Base-by-base conservation (phyloP, 208 protist genomes). In the Acanthamoeba healyi region DNA sequence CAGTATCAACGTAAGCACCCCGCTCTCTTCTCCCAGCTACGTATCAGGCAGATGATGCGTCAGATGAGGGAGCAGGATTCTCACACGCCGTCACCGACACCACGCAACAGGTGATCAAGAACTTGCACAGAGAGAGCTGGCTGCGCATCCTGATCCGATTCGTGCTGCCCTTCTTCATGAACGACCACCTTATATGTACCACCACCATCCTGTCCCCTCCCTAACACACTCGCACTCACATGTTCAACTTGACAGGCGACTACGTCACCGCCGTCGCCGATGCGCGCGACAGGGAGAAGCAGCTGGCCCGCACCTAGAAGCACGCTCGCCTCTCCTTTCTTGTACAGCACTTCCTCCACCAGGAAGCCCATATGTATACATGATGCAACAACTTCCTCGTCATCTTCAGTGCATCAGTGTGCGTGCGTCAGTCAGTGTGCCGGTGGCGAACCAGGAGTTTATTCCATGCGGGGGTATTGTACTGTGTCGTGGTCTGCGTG, bases 131-230 rank as follows among this genome's bases (percentile, higher is more conserved):
- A 17, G 82, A 90, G 3, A 70, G 34, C 5, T 70, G 82, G 56
- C 82, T 90, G 4, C 46, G 82, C n/a, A 19, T 90, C 0, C 17
- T 67, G 9, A 49, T 90, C 36, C 82, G 82, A 6, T n/a, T 90
- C 51, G 34, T 90, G 24, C 54, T 90, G 29, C 82, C 82, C 36
- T 90, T 90, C 54, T 90, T 90, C 38, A 61, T 90, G 54, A 90
- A 90, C 40, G 82, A 90, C 19, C 82, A 90, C 54, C 34, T 90
- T 22, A 90, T 90, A 1, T 90, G 74, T n/a, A n/a, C n/a, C n/a
- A n/a, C n/a, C n/a, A n/a, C n/a, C n/a, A n/a, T n/a, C n/a, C n/a
- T n/a, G n/a, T n/a, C n/a, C n/a, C n/a, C n/a, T n/a, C n/a, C n/a
- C n/a, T n/a, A n/a, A n/a, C n/a, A n/a, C n/a, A n/a, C n/a, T n/a